Evolutionary conservation across 345 rosid genomes (phyloP), one percentile per base, ranked within the genome.

Genomic region (Sisymbrium irio): DNA sequence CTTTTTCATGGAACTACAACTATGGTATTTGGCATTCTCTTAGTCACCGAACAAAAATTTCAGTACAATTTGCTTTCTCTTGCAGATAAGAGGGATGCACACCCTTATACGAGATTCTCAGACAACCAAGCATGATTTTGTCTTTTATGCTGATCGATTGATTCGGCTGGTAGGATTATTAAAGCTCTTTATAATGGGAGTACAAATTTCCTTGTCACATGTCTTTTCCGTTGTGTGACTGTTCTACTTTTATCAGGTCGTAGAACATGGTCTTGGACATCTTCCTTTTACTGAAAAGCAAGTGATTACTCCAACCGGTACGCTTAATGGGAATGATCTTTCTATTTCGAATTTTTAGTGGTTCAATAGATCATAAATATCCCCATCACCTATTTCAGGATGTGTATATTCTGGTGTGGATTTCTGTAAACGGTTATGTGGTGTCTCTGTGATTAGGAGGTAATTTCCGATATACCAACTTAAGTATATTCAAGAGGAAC

Each of bases 61-160:
- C 60, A 27, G 9, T 22, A 9, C 51, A 46, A 58, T 2, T 9
- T 58, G 66, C 8, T 41, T 44, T 53, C 35, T 44, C 72, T 46
- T 88, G 81, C 88, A 95, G 99, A 95, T 92, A 79, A 82, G 97
- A 72, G 99, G 99, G 70, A 95, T 95, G 99, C 99, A 95, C 83
- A 95, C 99, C 68, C 97, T 95, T 36, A 88, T 95, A 82, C 99
- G 99, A 68, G 99, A 92, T 81, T 62, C 93, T 78, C 91, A 87
- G 80, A 91, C 89, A 78, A 88, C 97, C 50, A 95, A 88, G 78
- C 97, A 95, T 78, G 97, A 95, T 82, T 95, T 95, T 55, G 90
- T 95, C 72, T 95, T 95, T 68, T 95, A 95, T 82, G 73, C 97
- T 81, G 99, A 92, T 69, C 84, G 99, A 62, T 82, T 95, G 88